Conservation (phyloP, 495 filamentous ascomycete species). For the Lindgomyces ingoldianus region DNA sequence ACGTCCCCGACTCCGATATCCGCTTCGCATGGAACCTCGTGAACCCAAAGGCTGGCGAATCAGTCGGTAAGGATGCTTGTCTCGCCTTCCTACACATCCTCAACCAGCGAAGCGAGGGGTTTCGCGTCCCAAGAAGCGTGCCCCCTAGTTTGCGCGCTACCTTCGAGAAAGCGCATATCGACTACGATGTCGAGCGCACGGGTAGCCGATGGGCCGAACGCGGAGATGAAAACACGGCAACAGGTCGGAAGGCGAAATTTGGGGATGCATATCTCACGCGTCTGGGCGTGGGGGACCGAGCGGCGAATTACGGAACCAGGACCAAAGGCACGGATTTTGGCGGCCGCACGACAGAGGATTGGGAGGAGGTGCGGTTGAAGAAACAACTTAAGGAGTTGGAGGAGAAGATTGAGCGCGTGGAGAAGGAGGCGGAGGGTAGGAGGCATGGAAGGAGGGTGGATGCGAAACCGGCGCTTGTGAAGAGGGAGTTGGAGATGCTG, state of each 20-base stretch:
- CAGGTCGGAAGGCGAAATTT: slow-evolving; percentile 92
- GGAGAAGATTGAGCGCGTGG: slow-evolving; percentile 74
- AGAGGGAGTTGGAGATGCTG: slow-evolving; percentile 88
- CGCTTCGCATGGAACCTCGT: slow-evolving; percentile 95
- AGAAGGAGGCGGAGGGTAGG: slow-evolving; percentile 59
- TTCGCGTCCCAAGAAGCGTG: slow-evolving; percentile 88
- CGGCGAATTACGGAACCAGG: slow-evolving; percentile 53
- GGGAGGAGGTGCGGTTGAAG: slow-evolving; percentile 95
- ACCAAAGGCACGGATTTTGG: slow-evolving; percentile 82
- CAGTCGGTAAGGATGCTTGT: slow-evolving; percentile 90
- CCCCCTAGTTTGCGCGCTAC: slow-evolving; percentile 84
- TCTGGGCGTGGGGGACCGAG: slow-evolving; percentile 79
- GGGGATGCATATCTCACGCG: slow-evolving; percentile 94
- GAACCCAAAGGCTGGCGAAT: slow-evolving; percentile 75
- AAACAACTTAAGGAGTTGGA: slow-evolving; percentile 89
- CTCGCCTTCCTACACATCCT: slow-evolving; percentile 96
- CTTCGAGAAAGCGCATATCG: slow-evolving; percentile 92
- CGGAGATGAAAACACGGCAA: slow-evolving; percentile 69
- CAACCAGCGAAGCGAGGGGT: slow-evolving; percentile 92
- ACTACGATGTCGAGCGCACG: slow-evolving; percentile 84
- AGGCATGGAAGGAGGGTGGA: slow-evolving; percentile 59
- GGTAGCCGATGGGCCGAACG: slow-evolving; percentile 65
- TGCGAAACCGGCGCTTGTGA: slow-evolving; percentile 76
- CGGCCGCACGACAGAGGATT: slow-evolving; percentile 71
- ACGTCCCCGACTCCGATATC: slow-evolving; percentile 90